Evolutionary conservation across 805 yeast species (phyloP).

Genomic region (Metschnikowia peoriensis): DNA sequence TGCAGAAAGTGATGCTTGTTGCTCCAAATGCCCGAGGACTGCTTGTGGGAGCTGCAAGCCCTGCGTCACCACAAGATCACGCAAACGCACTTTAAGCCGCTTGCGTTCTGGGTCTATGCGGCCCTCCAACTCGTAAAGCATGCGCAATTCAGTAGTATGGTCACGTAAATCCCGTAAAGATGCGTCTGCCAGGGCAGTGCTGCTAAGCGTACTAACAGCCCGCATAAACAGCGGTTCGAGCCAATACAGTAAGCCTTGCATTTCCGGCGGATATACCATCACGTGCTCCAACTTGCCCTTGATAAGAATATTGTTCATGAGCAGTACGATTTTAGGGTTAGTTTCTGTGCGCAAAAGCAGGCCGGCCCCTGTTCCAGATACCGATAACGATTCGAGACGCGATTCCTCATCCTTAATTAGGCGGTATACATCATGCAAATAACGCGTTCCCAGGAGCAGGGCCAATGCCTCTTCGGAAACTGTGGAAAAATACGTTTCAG

Average conservation of each 20-base stretch:
- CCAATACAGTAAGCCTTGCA: conserved; percentile 61
- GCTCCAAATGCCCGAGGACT: conserved; percentile 17
- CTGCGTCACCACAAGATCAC: conserved; percentile 43
- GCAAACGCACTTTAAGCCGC: conserved; percentile 48
- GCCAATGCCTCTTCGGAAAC: conserved; percentile 46
- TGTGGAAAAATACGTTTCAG: conserved; percentile 53
- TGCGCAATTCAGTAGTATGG: conserved; percentile 39
- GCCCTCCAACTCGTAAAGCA: conserved; percentile 49
- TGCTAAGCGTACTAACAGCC: not conserved
- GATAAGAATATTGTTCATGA: conserved; percentile 61
- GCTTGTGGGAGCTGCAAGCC: conserved; percentile 41
- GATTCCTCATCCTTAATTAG: conserved; percentile 63
- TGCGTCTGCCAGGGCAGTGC: not conserved
- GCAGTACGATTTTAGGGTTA: conserved; percentile 48
- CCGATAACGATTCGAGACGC: conserved; percentile 52
- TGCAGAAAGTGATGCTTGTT: conserved; percentile 11
- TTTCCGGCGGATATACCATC: conserved; percentile 43
- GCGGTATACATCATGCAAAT: conserved; percentile 49
- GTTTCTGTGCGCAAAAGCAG: conserved; percentile 34
- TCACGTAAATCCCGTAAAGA: not conserved
- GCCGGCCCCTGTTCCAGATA: conserved; percentile 3
- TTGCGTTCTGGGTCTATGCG: conserved; percentile 54
- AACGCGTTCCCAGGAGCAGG: conserved; percentile 48
- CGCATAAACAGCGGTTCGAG: conserved; percentile 39
- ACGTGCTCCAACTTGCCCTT: conserved; percentile 56